Evolutionary conservation across 228 moss, liverwort and hornwort genomes (phyloP), one percentile per base, ranked within the genome.

Genomic region (Sphagnum fallax): DNA sequence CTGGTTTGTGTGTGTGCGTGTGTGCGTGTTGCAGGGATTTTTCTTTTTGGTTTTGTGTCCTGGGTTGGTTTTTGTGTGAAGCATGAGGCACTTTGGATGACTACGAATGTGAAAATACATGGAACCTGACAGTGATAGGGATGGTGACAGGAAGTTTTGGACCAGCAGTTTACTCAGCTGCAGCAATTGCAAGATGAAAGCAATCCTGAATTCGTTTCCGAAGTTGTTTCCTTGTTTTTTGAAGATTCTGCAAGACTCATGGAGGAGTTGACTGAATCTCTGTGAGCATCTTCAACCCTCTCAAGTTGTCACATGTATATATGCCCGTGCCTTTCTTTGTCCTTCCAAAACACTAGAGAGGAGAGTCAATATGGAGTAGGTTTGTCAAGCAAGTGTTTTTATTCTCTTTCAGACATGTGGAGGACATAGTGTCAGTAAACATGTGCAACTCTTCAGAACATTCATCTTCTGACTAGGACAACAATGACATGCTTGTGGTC

Each of bases 81-180:
- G 11, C 47, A 5, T 64, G 47, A 67, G 67, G 66, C 52, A 60
- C 70, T 68, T 60, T 13, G 0, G 65, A 16, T 47, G 5, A 47
- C n/a, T 53, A 53, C 47, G 48, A 5, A 12, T 12, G 51, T 66
- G 14, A 12, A 32, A 47, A 50, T 53, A 10, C 58, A 10, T 7
- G 53, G 60, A 58, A 5, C 18, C 47, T 32, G 2, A 32, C 32
- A 50, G 32, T 58, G 12, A 49, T 64, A 48, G 60, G 32, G 32
- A 32, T 32, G 32, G 32, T 32, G 80, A 74, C 91, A 96, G 93
- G 93, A 85, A 0, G 71, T 88, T 67, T 71, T 97, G 61, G 93
- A 97, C 71, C 91, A 97, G 67, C 93, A 97, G 88, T 97, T 93
- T 66, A 91, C 84, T 52, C 91, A 97, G 72, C 90, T 93, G 9